phyloP scores from a whole-genome alignment of 139 green algal species.

The Mesotaenium endlicherianum region DNA sequence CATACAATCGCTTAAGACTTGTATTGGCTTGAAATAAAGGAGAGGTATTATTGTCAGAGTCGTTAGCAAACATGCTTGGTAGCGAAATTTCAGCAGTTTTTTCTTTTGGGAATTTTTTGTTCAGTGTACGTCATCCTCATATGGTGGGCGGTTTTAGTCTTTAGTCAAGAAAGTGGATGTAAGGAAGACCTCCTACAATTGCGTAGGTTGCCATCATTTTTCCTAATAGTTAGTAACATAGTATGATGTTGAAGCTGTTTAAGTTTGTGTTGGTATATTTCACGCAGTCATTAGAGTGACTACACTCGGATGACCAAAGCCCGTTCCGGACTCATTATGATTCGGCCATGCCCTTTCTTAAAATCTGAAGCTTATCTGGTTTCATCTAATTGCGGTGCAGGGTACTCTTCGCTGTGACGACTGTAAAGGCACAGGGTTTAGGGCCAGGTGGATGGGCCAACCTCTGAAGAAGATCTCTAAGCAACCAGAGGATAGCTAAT shows the following conservation, averaged over 20 bases:
- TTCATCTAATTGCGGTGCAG: slow-evolving; percentile 18
- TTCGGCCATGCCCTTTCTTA: neutral
- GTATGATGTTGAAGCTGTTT: neutral
- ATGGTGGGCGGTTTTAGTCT: neutral
- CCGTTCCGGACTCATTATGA: neutral
- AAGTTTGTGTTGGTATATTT: neutral
- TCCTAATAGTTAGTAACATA: neutral
- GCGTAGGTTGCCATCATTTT: neutral
- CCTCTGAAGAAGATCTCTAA: too few relatives aligned
- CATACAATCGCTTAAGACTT: neutral
- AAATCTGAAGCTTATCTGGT: neutral
- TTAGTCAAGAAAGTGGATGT: neutral
- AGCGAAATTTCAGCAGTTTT: too few relatives aligned
- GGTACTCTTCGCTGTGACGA: slow-evolving; percentile 16
- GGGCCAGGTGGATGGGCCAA: slow-evolving; percentile 18
- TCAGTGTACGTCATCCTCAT: neutral
- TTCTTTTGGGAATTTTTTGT: neutral
- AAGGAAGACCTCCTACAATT: neutral
- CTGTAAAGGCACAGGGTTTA: slow-evolving; percentile 36
- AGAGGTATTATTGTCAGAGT: neutral
- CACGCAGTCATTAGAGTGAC: neutral
- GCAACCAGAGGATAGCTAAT: too few relatives aligned
- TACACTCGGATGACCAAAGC: neutral
- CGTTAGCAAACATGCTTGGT: too few relatives aligned
- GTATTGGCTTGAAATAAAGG: neutral